Evolutionary conservation across 2,329 filamentous ascomycete genomes (phyloP).

Genomic region (Gremmenia infestans): DNA sequence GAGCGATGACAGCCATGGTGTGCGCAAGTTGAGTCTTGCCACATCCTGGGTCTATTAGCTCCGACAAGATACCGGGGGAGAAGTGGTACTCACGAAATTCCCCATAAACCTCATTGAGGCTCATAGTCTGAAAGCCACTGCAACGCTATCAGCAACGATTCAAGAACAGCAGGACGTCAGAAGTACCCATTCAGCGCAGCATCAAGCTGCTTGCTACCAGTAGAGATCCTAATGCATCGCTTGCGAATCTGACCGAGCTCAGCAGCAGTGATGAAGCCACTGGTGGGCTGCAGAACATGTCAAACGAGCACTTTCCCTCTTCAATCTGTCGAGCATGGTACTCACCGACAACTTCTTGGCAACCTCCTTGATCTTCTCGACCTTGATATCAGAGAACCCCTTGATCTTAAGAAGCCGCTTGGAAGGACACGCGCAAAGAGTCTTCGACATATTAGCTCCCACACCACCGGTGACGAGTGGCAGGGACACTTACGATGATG

Average conservation of each 20-base stretch:
- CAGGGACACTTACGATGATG: conserved; percentile 45
- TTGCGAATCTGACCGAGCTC: conserved; percentile 60
- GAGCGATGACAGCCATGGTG: conserved; percentile 61
- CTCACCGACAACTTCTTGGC: conserved; percentile 39
- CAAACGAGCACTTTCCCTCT: conserved; percentile 3
- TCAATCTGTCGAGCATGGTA: neutral
- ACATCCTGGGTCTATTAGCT: conserved; percentile 38
- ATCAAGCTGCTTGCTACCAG: conserved; percentile 66
- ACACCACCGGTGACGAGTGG: neutral
- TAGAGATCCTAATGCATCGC: conserved; percentile 59
- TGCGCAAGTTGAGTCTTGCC: conserved; percentile 67
- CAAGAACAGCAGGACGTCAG: neutral
- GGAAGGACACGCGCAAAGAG: conserved; percentile 54
- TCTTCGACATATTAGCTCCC: conserved; percentile 35
- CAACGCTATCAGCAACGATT: conserved; percentile 3
- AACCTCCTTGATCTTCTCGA: conserved; percentile 67
- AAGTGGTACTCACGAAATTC: conserved; percentile 43
- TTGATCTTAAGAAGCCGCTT: conserved; percentile 61
- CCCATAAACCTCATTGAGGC: conserved; percentile 60
- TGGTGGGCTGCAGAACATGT: conserved; percentile 46
- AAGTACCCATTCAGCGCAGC: conserved; percentile 55
- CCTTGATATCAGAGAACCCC: conserved; percentile 65
- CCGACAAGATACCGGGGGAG: neutral
- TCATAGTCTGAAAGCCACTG: conserved; percentile 65
- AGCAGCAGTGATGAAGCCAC: conserved; percentile 60